Base-by-base conservation (phyloP, 2,329 filamentous ascomycete genomes). In the Xylariaceae sp. region DNA sequence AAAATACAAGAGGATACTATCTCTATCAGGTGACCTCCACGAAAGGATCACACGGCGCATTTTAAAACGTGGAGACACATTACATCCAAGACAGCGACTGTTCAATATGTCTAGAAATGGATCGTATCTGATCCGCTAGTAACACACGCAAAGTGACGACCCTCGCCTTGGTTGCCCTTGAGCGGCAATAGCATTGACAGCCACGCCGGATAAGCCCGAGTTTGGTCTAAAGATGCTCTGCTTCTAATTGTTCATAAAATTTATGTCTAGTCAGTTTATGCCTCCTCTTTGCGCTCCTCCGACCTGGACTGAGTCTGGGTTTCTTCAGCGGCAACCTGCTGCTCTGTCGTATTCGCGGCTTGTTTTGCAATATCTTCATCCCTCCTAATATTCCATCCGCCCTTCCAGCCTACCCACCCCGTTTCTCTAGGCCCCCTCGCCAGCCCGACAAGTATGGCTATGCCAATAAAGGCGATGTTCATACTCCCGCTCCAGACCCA, bases 401-500 rank as follows among this genome's bases (percentile, higher is more conserved):
- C 73, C 6, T 62, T 67, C 75, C 75, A 77, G 3, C 75, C 75
- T 5, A 76, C 16, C 75, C 74, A 76, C 1, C 72, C 63, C 0
- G 60, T 72, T 52, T 77, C 75, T 10, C 70, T 69, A 6, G 75
- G 75, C 0, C 75, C 75, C 4, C 73, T 64, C 2, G 61, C 64
- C 4, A 76, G 29, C 18, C 68, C 73, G 3, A 73, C 55, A 10
- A 75, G 27, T 3, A 76, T 60, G 13, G 72, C 73, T 20, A 71
- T 56, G 2, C 65, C 69, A 7, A 76, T 66, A 9, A 75, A 70
- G 0, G 67, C 75, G 53, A 77, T 71, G 21, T 72, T 75, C 35
- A 70, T 73, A 6, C 70, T 72, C 0, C 77, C 75, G 49, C 78
- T 81, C 56, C 72, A 76, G 6, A 66, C 71, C 80, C 80, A 82